Base-by-base conservation (phyloP, 345 rosid genomes). In the Camelina hispida region DNA sequence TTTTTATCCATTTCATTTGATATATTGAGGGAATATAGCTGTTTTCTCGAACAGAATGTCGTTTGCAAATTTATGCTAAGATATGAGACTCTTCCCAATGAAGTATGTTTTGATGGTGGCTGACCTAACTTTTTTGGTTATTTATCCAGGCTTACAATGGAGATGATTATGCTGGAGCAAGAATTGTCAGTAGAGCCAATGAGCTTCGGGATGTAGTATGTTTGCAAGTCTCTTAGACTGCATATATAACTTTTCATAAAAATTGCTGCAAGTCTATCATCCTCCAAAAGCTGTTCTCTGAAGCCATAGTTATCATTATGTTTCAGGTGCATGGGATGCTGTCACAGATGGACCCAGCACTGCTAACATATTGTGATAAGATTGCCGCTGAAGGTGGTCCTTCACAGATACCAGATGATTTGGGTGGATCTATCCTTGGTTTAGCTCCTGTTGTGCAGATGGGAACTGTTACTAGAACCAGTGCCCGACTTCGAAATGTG, bases 271-370 rank as follows among this genome's bases (percentile, higher is more conserved):
- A 62, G 63, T 58, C 16, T 20, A 43, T 11, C 74, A 23, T 17
- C 48, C 22, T 5, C 53, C 10, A 11, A 37, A 50, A 69, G 58
- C 53, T 62, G 48, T 25, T 25, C 37, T 25, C 23, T 66, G 63
- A 53, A 32, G 1, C 43, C 69, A 17, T 58, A 7, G 11, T 5
- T 43, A 16, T 67, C 56, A 42, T 60, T 25, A 20, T 71, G 25
- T 68, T 76, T 61, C 83, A 96, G 99, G 99, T 96, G 72, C 89
- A 91, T 65, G 97, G 97, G 78, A 93, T 96, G 99, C 77, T 96
- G 69, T 85, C 99, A n/a, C 97, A 96, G 83, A 93, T 96, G 97
- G 99, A 96, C 71, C 95, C 98, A 78, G 90, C 98, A 46, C 88
- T 96, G 43, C 82, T 91, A 25, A 81, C 87, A 22, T 86, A 65